Conservation (phyloP, 1,139 yeast species). For the Hyphopichia pseudoburtonii region DNA sequence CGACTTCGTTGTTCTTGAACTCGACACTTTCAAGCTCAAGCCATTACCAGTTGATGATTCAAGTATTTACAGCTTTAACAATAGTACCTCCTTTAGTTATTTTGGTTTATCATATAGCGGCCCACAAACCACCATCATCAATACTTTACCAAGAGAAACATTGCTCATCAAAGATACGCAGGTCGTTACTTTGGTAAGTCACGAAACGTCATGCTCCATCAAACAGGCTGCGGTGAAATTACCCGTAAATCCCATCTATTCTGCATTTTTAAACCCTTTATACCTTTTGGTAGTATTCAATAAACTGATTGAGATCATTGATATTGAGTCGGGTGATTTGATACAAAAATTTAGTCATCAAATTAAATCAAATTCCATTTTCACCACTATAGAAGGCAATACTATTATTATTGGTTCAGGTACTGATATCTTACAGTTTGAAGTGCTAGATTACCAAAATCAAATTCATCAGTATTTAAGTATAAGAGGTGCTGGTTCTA, state of each 20-base stretch:
- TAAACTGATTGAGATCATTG: conserved; percentile 46
- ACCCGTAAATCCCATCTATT: conserved; percentile 26
- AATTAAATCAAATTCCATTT: conserved; percentile 24
- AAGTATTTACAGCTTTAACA: conserved; percentile 17
- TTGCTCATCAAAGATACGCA: conserved; percentile 32
- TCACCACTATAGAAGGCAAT: conserved; percentile 13
- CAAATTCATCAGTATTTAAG: conserved; percentile 43
- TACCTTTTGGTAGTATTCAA: conserved; percentile 43
- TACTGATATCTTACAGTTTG: conserved; percentile 30
- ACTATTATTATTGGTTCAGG: conserved; percentile 27
- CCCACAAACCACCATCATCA: conserved; percentile 23
- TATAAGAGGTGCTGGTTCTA: conserved; percentile 20
- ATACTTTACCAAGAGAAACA: conserved; percentile 14
- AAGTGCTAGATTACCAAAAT: conserved; percentile 30
- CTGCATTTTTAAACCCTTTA: conserved; percentile 41
- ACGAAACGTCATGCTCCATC: conserved; percentile 11
- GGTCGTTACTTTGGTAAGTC: conserved; percentile 15
- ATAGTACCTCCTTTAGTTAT: conserved; percentile 26
- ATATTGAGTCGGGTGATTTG: conserved; percentile 41
- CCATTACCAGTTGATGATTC: conserved; percentile 15
- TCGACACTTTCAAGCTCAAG: conserved; percentile 17
- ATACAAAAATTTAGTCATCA: conserved; percentile 43
- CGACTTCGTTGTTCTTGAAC: conserved; percentile 30
- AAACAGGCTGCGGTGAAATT: conserved; percentile 25
- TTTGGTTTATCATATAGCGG: conserved; percentile 26